Evolutionary conservation across 768 basidiomycete genomes (phyloP).

Genomic region (Mycena alexandri): DNA sequence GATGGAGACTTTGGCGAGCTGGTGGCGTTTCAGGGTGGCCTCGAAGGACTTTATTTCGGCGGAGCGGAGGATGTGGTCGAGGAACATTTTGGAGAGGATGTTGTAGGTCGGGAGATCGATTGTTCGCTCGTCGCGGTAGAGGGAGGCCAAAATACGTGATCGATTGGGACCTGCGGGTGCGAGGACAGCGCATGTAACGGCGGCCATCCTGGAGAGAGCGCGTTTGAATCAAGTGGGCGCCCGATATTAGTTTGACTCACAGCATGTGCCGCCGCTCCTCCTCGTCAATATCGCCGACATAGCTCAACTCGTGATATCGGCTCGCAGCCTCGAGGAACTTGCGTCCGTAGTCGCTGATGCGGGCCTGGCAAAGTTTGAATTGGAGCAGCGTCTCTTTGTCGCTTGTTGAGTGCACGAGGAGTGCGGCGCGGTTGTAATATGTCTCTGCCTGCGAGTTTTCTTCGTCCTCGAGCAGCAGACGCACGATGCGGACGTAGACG

Average conservation of each 20-base stretch:
- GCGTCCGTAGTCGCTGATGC: slow-evolving; percentile 92
- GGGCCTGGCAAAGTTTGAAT: slow-evolving; percentile 94
- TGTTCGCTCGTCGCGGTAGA: slow-evolving; percentile 95
- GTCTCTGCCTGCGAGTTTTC: slow-evolving; percentile 98
- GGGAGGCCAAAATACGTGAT: slow-evolving; percentile 90
- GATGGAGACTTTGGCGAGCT: slow-evolving; percentile 91
- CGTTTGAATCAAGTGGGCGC: slow-evolving; percentile 22
- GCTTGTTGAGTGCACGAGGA: slow-evolving; percentile 83
- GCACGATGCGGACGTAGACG: slow-evolving; percentile 94
- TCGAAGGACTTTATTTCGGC: slow-evolving; percentile 93
- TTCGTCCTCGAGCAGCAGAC: slow-evolving; percentile 94
- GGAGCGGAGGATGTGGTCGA: slow-evolving; percentile 95
- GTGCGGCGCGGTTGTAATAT: slow-evolving; percentile 95
- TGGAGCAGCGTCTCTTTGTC: slow-evolving; percentile 85
- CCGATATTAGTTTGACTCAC: slow-evolving; percentile 70
- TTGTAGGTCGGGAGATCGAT: slow-evolving; percentile 83
- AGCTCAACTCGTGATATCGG: slow-evolving; percentile 95
- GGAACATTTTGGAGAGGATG: slow-evolving; percentile 97
- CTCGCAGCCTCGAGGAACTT: slow-evolving; percentile 96
- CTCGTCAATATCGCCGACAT: slow-evolving; percentile 91
- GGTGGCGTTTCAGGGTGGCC: slow-evolving; percentile 88
- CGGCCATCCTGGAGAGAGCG: slow-evolving; percentile 71
- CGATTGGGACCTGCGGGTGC: slow-evolving; percentile 98
- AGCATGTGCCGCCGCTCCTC: slow-evolving; percentile 92
- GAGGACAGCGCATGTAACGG: slow-evolving; percentile 95